Percentiles rank a stretch among this genome's conserved stretches.
Evolutionary conservation across 345 rosid genomes (phyloP).

Genomic region (Mallotus nudiflorus): DNA sequence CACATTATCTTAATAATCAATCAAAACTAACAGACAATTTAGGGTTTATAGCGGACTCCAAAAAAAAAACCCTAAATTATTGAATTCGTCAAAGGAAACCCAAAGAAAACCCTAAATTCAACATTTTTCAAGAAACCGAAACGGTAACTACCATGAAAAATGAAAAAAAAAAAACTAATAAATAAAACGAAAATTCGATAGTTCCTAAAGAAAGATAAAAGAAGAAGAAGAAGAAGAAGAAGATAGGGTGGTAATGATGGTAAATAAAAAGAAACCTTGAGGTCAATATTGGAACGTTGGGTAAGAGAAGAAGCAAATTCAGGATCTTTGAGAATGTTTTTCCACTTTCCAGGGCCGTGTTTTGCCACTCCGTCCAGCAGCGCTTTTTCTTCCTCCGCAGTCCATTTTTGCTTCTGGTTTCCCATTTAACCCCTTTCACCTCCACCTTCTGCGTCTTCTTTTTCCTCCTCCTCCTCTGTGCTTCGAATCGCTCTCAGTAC

Average conservation of each 20-base stretch:
- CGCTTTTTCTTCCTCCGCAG: slow-evolving; percentile 75
- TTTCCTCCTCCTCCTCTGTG: background rate
- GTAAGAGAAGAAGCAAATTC: slow-evolving; percentile 59
- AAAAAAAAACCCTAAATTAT: background rate
- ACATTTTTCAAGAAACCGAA: background rate
- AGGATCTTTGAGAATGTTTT: slow-evolving; percentile 72
- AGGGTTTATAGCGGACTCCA: too few species aligned
- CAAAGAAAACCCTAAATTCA: background rate
- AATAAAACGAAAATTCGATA: too few species aligned
- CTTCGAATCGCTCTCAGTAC: too few species aligned
- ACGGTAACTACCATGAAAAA: background rate
- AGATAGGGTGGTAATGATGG: background rate
- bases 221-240: background rate
- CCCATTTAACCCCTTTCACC: slow-evolving; percentile 47
- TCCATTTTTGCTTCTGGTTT: slow-evolving; percentile 85
- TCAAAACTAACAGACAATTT: background rate
- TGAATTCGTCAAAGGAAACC: background rate
- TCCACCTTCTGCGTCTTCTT: background rate
- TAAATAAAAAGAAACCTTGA: slow-evolving; percentile 52
- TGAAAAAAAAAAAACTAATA: too few species aligned
- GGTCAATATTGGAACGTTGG: slow-evolving; percentile 83
- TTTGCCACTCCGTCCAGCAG: slow-evolving; percentile 65
- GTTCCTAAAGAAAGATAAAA: too few species aligned
- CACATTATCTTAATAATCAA: too few species aligned
- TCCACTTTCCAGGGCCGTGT: slow-evolving; percentile 92